Evolutionary conservation across 305 asterid genomes (phyloP).

Genomic region (Fraxinus nigra): DNA sequence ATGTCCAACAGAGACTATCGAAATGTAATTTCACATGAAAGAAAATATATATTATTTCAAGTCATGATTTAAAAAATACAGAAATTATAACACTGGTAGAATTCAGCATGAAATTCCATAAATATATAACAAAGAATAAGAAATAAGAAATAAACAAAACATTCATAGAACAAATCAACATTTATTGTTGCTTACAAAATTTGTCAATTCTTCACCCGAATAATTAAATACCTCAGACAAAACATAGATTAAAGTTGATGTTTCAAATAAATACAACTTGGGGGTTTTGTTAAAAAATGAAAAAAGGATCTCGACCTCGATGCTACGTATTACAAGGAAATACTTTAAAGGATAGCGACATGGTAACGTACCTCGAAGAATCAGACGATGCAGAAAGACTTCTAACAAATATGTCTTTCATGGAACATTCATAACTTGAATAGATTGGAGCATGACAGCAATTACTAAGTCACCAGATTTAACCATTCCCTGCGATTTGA

Average conservation of each 20-base stretch:
- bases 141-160: background rate
- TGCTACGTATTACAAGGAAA: constrained; percentile 16
- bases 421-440: constrained; percentile 97
- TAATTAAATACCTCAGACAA: background rate
- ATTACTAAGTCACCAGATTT: constrained; percentile 89
- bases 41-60: no score
- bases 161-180: background rate
- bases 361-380: background rate
- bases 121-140: background rate
- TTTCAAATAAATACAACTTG: constrained; percentile 15
- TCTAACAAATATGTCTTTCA: constrained; percentile 24
- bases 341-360: background rate
- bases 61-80: no score
- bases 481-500: constrained; percentile 92
- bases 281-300: background rate
- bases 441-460: constrained; percentile 91
- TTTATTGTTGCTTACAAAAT: constrained; percentile 2
- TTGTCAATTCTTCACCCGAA: constrained; percentile 1
- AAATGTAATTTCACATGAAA: no score
- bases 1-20: no score
- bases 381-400: background rate
- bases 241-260: constrained; percentile 15
- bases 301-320: constrained; percentile 14
- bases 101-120: no score
- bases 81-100: no score